These are phyloP conservation scores for Serendipita sp. DNA, from an alignment of 768 basidiomycete genomes.

Conservation along the genomic window DNA sequence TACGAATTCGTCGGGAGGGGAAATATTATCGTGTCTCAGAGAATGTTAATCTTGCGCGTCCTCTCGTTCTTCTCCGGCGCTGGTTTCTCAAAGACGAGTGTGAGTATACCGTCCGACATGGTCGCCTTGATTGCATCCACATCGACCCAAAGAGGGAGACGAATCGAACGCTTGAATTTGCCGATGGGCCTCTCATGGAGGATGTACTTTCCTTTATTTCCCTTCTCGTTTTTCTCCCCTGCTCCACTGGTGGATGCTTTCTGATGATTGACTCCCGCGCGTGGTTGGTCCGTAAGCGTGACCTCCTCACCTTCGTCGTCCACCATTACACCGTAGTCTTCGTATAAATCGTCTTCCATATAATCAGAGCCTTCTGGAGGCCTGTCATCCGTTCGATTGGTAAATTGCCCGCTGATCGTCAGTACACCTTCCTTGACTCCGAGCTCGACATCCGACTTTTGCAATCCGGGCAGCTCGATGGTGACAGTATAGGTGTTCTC, in stretches of 20 bases:
- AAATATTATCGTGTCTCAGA: neutral
- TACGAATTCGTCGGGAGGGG: no score
- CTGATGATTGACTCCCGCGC: conserved; percentile 95
- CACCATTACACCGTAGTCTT: no score
- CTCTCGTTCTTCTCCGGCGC: conserved; percentile 17
- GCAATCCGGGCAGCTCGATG: conserved; percentile 40
- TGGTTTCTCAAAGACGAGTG: conserved; percentile 31
- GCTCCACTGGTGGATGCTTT: conserved; percentile 57
- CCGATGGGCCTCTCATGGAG: conserved; percentile 33
- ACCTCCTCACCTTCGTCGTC: neutral
- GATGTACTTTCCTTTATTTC: conserved; percentile 16
- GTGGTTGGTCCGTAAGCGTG: conserved; percentile 27
- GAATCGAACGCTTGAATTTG: conserved; percentile 31
- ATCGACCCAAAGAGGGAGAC: conserved; percentile 34
- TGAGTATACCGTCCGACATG: conserved; percentile 32
- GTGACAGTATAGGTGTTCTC: conserved; percentile 30
- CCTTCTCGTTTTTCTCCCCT: neutral
- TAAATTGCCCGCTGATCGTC: conserved; percentile 30
- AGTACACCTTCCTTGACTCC: conserved; percentile 31
- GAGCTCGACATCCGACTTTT: conserved; percentile 30
- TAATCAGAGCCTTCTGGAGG: neutral
- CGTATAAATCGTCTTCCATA: neutral
- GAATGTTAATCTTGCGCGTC: neutral
- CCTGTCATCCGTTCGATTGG: neutral
- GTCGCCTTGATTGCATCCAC: conserved; percentile 30